Evolutionary conservation across 2,329 filamentous ascomycete genomes (phyloP), one percentile per base, ranked within the genome.

Genomic region (Pseudocercospora crystallina): DNA sequence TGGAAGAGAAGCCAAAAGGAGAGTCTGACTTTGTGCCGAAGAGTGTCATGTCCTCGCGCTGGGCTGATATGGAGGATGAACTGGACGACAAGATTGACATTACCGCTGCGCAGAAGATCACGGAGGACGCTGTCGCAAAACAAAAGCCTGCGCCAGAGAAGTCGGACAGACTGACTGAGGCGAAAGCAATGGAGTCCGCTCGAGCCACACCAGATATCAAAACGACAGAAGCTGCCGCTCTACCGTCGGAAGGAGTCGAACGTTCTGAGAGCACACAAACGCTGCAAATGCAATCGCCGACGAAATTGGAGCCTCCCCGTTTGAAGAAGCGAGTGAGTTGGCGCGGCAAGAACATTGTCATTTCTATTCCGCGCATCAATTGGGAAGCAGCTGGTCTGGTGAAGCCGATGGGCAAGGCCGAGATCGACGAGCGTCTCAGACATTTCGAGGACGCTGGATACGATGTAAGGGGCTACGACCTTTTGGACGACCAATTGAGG

Each of bases 371-470:
- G 1, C 65, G 65, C 26, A 65, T 74, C 39, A 69, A 73, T 41
- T 71, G 71, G n/a, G 69, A 64, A 8, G 69, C 70, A 12, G 69
- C 71, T 14, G 74, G 71, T 43, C 65, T 72, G 7, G 68, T 69
- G 15, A 70, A 65, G 50, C 75, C 75, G 5, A 67, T 77, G 65
- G 71, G 63, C 49, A 53, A 77, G 32, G 69, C 76, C 13, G 81
- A 86, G 43, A 80, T 85, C 3, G 67, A 79, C 30, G 73, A 77
- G 8, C 88, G 87, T 74, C 73, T 89, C 57, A 75, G 75, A 42
- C 79, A 79, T 3, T 89, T 87, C 79, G 77, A 86, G 65, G 76
- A 86, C 59, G 73, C 85, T 32, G 88, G 88, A 8, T 90, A 89
- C 65, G 78, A 82, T 60, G 80, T 80, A 11, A 72, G 76, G 29